Conservation (phyloP, 495 filamentous ascomycete genomes). For the Hyaloscypha bicolor region DNA sequence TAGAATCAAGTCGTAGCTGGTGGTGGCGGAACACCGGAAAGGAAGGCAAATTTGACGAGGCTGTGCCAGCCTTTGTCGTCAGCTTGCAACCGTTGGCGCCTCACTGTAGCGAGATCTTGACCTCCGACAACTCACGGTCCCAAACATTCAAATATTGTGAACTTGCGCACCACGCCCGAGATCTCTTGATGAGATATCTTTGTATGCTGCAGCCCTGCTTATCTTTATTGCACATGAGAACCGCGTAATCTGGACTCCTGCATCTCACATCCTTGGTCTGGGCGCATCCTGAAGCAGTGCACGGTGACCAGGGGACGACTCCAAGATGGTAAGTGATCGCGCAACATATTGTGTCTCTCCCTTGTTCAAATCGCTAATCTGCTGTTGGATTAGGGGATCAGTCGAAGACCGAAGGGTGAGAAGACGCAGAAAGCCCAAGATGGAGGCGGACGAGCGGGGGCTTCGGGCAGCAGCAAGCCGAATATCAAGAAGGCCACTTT, state of each 20-base stretch:
- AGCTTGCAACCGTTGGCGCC: slow-evolving; percentile 5
- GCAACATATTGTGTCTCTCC: neutral
- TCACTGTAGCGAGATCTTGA: slow-evolving; percentile 8
- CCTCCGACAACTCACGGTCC: slow-evolving; percentile 12
- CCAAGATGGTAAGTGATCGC: slow-evolving; percentile 24
- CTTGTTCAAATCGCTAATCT: slow-evolving; percentile 19
- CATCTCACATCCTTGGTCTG: neutral
- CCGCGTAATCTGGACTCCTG: neutral
- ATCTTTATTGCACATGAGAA: neutral
- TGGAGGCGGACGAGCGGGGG: slow-evolving; percentile 50
- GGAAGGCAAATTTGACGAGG: neutral
- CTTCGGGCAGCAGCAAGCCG: slow-evolving; percentile 52
- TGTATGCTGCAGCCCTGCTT: neutral
- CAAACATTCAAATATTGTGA: slow-evolving; percentile 7
- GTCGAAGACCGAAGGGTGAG: slow-evolving; percentile 53
- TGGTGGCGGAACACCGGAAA: neutral
- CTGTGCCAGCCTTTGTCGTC: neutral
- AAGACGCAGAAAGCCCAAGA: slow-evolving; percentile 67
- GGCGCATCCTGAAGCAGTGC: slow-evolving; percentile 22
- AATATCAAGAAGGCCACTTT: slow-evolving; percentile 94
- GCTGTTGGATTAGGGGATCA: slow-evolving; percentile 48
- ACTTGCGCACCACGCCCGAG: neutral
- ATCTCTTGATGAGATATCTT: slow-evolving; percentile 26
- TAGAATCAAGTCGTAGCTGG: neutral
- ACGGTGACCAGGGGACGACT: slow-evolving; percentile 7